Base-by-base conservation (phyloP, 164 flowering plant genomes). In the Tetracentron sinense region DNA sequence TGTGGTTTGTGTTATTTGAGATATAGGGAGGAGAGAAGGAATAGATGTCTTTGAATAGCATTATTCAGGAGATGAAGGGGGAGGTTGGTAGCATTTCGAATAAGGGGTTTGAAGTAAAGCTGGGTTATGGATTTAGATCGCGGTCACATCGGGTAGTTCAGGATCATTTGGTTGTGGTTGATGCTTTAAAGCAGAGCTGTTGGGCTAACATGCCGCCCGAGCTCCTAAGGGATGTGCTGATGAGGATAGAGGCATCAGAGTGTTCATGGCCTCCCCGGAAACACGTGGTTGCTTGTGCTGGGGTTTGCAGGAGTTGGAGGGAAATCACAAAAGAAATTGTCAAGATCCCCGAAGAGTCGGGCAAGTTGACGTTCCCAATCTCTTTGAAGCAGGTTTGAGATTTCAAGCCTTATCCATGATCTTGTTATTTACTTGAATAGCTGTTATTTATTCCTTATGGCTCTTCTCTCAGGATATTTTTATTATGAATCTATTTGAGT, bases 131-230 rank as follows among this genome's bases (percentile, higher is more conserved):
- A 21, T 75, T 79, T 78, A 73, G 89, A 62, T 88, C 96, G 3
- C 79, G 85, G 76, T 90, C 94, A 0, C 86, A 81, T 8, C 72
- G 95, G 25, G 87, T 74, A 50, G 92, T 84, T 26, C 85, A 80
- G 65, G 90, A 85, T 71, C 52, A 69, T 53, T 47, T 65, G 17
- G 56, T 72, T 26, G 69, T 42, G 7, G 58, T 60, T 16, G 79
- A 79, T 54, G 72, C 68, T 46, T 35, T 75, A 55, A 70, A 79
- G 66, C 83, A 81, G 71, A 85, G 90, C 42, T 79, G 83, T 59
- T 93, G 97, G 96, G 84, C 96, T 14, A 78, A 86, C 69, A 74
- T 94, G 81, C 98, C 98, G 0, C 83, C 78, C 25, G 98, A 94
- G 78, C 78, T 94, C 48, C 75, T 94, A 28, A 75, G 90, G 60